Evolutionary conservation across 805 yeast genomes (phyloP), one percentile per base, ranked within the genome.

Genomic region (Schwanniomyces pseudopolymorphus): DNA sequence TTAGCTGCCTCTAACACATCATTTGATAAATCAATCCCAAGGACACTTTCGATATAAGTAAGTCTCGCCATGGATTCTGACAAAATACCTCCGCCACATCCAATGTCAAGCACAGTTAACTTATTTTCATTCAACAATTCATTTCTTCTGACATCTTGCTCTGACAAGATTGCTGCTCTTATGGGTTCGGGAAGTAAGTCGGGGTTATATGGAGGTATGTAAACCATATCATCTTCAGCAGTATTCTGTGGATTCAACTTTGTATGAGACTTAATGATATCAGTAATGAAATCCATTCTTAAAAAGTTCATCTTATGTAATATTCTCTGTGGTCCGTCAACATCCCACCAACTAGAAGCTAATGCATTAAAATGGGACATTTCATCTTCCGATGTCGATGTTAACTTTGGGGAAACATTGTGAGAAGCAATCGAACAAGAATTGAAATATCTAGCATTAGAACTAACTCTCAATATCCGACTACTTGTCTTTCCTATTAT

Each of bases 311-410:
- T 92, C 67, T 90, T 87, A 67, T 94, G 98, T 37, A 94, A 76
- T 45, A 94, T 88, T 33, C 99, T 72, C 62, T 94, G 98, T 1
- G 97, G 86, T 0, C 99, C 99, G 52, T 83, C 69, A 11, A 87
- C 83, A 57, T 94, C 96, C 99, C 99, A 94, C 99, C 99, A 94
- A n/a, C 89, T 67, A n/a, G 85, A 74, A 1, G 99, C 99, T 39
- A 94, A 73, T 27, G 84, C 80, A 55, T 87, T 83, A 67, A 94
- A 94, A 65, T 94, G 98, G 8, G 77, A 67, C 63, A 84, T 74
- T 61, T 92, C 98, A 5, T 83, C 81, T 6, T 68, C 69, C 0
- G 83, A 76, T 4, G 82, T 75, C 4, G 78, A 59, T 3, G 75
- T 70, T 38, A 51, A 39, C 45, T 62, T 57, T 24, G 31, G 13